Evolutionary conservation across 164 flowering plant species (phyloP), one percentile per base, ranked within the genome.

Genomic region (Kalanchoe fedtschenkoi): DNA sequence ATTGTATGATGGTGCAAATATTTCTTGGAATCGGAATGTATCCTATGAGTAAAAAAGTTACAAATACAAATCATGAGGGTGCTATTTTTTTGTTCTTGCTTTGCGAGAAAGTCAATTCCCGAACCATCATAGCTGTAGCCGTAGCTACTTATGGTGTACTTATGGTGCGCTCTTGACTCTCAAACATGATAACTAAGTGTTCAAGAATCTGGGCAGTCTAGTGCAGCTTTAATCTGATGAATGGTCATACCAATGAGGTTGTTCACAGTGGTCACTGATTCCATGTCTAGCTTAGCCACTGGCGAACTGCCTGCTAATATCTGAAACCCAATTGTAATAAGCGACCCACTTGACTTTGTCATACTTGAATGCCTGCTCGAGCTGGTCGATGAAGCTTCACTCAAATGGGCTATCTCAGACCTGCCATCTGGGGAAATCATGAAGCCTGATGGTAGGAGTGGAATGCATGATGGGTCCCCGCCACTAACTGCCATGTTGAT

Each of bases 391-490:
- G 58, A 14, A 55, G 32, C 58, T 11, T 39, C 43, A 10, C 11
- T 39, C 3, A 6, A 42, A 16, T 16, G 46, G n/a, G 46, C 1
- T 42, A 42, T 82, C 70, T 80, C 84, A 62, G 63, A 66, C 9
- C 70, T 71, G 3, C 95, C 90, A 47, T 87, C 88, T 0, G 90
- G 84, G 1, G 77, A 77, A 24, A 90, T 84, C 22, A 79, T 71
- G 76, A 90, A 87, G 0, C 97, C 97, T 0, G 97, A 90, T 24
- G 97, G 97, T 0, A 86, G 83, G 30, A 90, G 65, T 0, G 86
- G 85, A 21, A 86, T 84, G 76, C 65, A 79, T 2, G 91, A 81
- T 0, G 93, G 78, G 59, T 86, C 95, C 37, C 85, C 97, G 0
- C 97, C 95, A 33, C 83, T 80, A 86, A 88, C 83, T 21, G 93